These are phyloP conservation scores for Stephanodiscus triporus DNA, from an alignment of 108 stramenopile species.

Conservation along the genomic window DNA sequence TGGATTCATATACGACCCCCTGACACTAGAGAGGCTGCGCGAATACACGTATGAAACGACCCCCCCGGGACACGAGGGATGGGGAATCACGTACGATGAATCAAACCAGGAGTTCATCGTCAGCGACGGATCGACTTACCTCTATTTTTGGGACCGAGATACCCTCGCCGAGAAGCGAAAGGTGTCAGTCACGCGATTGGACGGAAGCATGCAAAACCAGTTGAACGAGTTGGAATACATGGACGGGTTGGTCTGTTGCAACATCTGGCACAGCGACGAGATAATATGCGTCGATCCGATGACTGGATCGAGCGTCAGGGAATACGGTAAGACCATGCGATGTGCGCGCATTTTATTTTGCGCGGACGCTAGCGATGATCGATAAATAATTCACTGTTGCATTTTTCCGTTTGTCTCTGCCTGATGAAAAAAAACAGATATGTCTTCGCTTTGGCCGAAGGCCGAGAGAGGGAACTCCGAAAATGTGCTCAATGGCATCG, in stretches of 20 bases:
- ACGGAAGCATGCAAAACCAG: slow-evolving; percentile 50
- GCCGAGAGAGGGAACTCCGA: slow-evolving; percentile 49
- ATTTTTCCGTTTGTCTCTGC: background rate
- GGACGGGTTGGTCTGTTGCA: slow-evolving; percentile 79
- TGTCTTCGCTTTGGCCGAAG: slow-evolving; percentile 63
- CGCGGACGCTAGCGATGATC: background rate
- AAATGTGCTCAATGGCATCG: slow-evolving; percentile 89
- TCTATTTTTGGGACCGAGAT: slow-evolving; percentile 83
- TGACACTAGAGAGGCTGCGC: slow-evolving; percentile 52
- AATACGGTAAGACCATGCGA: slow-evolving; percentile 67
- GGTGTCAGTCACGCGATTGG: slow-evolving; percentile 55
- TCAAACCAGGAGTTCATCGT: slow-evolving; percentile 71
- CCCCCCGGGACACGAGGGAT: slow-evolving; percentile 60
- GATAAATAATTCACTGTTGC: background rate
- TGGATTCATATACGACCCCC: slow-evolving; percentile 78
- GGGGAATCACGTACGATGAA: slow-evolving; percentile 84
- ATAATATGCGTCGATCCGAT: slow-evolving; percentile 82
- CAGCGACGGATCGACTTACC: slow-evolving; percentile 69
- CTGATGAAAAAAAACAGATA: no score
- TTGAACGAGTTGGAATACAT: slow-evolving; percentile 87
- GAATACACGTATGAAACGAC: slow-evolving; percentile 68
- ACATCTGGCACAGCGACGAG: slow-evolving; percentile 83
- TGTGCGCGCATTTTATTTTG: background rate
- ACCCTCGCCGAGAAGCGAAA: slow-evolving; percentile 52
- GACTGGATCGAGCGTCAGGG: slow-evolving; percentile 74